These are phyloP conservation scores for Perkinsus chesapeaki DNA, from an alignment of 169 alveolate genomes.

Conservation along the genomic window DNA sequence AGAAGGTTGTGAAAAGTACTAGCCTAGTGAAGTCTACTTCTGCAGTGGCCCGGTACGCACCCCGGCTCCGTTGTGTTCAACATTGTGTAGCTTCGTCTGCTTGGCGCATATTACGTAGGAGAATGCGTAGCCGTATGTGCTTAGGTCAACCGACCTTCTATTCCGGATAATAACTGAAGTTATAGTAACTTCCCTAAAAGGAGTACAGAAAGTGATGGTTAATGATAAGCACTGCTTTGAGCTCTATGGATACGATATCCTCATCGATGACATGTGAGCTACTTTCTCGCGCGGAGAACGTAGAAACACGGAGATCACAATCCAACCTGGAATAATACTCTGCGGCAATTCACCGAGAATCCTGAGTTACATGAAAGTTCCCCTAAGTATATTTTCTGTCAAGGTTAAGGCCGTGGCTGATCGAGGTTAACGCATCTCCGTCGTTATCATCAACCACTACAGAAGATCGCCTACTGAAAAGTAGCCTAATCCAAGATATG, in stretches of 20 bases:
- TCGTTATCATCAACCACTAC: slow-evolving; percentile 66
- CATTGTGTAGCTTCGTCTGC: background rate
- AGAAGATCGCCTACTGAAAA: slow-evolving; percentile 62
- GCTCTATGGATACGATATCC: slow-evolving; percentile 83
- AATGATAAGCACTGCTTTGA: slow-evolving; percentile 77
- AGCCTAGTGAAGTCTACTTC: too few relatives aligned
- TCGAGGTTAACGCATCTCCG: slow-evolving; percentile 88
- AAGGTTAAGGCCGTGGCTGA: slow-evolving; percentile 80
- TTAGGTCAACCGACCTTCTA: background rate
- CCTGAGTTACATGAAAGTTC: background rate
- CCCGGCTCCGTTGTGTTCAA: background rate
- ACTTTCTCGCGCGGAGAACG: background rate
- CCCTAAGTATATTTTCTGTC: background rate
- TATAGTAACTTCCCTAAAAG: slow-evolving; percentile 31
- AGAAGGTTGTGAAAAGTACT: background rate
- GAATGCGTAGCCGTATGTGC: background rate
- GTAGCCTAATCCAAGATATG: slow-evolving; percentile 63
- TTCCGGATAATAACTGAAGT: slow-evolving; percentile 14
- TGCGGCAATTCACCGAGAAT: background rate
- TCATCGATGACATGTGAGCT: slow-evolving; percentile 63
- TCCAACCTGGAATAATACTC: background rate
- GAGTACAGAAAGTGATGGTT: slow-evolving; percentile 69
- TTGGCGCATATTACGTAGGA: background rate
- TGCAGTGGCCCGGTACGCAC: background rate
- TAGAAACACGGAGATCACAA: background rate